Evolutionary conservation across 164 flowering plant species (phyloP).

Genomic region (Akebia trifoliata): DNA sequence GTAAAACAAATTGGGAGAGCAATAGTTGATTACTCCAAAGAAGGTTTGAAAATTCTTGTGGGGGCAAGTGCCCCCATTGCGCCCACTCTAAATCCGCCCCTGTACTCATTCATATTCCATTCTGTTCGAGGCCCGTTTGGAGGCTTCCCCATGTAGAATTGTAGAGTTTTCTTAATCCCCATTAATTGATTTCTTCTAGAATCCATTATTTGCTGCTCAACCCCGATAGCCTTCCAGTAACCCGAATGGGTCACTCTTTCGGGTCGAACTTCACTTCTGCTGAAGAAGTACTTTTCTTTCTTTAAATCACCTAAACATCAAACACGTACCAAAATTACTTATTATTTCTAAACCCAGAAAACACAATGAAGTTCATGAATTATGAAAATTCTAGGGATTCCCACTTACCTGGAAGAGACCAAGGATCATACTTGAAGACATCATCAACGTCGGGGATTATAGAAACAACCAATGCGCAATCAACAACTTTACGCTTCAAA

Average conservation of each 20-base stretch:
- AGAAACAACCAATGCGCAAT: conserved; percentile 61
- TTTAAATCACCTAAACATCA: conserved; percentile 37
- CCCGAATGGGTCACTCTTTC: conserved; percentile 47
- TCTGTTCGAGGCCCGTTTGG: conserved; percentile 44
- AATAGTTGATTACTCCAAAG: too few relatives aligned
- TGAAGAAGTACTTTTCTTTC: conserved; percentile 65
- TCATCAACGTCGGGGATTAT: conserved; percentile 66
- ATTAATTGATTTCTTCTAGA: conserved; percentile 26
- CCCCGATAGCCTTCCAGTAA: conserved; percentile 69
- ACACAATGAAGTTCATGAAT: too few relatives aligned
- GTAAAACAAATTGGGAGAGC: too few relatives aligned
- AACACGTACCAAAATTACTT: neutral
- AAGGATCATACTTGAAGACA: conserved; percentile 56
- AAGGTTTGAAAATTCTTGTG: too few relatives aligned
- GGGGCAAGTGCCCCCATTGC: too few relatives aligned
- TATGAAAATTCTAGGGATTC: neutral
- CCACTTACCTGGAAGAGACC: conserved; percentile 70
- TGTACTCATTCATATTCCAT: conserved; percentile 84
- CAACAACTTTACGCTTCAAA: conserved; percentile 48
- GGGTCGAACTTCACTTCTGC: conserved; percentile 37
- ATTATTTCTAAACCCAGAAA: too few relatives aligned
- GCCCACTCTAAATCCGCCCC: too few relatives aligned
- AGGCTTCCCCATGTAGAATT: conserved; percentile 57
- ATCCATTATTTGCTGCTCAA: conserved; percentile 38
- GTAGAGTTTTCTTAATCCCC: conserved; percentile 63